Evolutionary conservation across 179 eudicot genomes (phyloP).

Genomic region (Silene coronaria): DNA sequence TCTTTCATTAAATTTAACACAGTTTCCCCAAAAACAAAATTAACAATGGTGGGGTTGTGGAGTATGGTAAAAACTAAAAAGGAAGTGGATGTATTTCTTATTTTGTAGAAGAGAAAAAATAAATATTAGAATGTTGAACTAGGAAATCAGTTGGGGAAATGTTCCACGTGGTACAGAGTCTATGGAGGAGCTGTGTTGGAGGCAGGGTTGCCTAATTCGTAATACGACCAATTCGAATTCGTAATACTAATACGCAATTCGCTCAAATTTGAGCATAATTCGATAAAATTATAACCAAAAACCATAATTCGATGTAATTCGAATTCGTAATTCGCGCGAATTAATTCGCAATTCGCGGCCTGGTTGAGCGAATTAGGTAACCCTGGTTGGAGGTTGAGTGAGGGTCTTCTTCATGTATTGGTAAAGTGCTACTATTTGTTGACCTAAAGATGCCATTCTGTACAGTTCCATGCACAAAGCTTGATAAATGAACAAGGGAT

Average conservation of each 20-base stretch:
- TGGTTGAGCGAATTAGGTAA: too few species aligned
- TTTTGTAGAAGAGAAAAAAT: background rate
- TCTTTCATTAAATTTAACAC: background rate
- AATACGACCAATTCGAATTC: too few species aligned
- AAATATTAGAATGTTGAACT: background rate
- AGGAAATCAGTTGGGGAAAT: constrained; percentile 1
- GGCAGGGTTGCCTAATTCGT: too few species aligned
- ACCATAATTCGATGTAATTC: too few species aligned
- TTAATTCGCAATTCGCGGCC: too few species aligned
- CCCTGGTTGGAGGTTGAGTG: background rate
- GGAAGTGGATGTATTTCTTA: background rate
- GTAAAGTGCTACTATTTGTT: background rate
- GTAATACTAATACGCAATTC: too few species aligned
- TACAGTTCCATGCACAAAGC: background rate
- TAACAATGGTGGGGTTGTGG: background rate
- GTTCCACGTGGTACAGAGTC: background rate
- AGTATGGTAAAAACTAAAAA: background rate
- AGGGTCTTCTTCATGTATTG: background rate
- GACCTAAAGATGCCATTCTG: too few species aligned
- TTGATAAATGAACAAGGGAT: background rate
- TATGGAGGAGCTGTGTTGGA: background rate
- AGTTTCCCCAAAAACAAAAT: background rate
- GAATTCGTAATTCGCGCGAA: too few species aligned
- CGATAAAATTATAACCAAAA: too few species aligned
- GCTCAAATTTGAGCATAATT: too few species aligned